A percentile compares a stretch with the other conserved stretches of the same genome.
Evolutionary conservation across 1,284 basidiomycete genomes (phyloP).

Genomic region (Amylostereum chailletii): DNA sequence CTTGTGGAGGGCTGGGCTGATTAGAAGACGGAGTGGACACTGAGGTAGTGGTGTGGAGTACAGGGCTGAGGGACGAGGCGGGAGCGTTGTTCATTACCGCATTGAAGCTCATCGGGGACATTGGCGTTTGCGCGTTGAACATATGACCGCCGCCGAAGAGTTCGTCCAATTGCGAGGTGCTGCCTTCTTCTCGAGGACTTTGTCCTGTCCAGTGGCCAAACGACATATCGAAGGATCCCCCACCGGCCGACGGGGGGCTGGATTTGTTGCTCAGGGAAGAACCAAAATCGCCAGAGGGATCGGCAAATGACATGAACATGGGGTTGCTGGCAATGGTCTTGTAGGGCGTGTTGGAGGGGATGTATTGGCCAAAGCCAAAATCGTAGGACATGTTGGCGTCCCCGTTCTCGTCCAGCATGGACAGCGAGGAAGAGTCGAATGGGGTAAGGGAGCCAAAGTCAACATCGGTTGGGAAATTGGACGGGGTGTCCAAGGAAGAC

Average conservation of each 20-base stretch:
- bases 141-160: slow-evolving; percentile 48
- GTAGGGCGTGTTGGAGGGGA: slow-evolving; percentile 33
- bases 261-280: slow-evolving; percentile 13
- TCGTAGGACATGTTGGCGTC: slow-evolving; percentile 56
- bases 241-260: slow-evolving; percentile 6
- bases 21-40: slow-evolving; percentile 16
- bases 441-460: slow-evolving; percentile 57
- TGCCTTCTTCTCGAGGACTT: slow-evolving; percentile 8
- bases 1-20: slow-evolving; percentile 12
- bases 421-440: slow-evolving; percentile 58
- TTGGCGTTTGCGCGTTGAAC: slow-evolving; percentile 27
- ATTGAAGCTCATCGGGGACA: slow-evolving; percentile 35
- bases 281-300: slow-evolving; percentile 32
- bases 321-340: slow-evolving; percentile 75
- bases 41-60: slow-evolving; percentile 33
- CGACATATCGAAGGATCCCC: slow-evolving; percentile 9
- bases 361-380: slow-evolving; percentile 34
- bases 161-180: slow-evolving; percentile 32
- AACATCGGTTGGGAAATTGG: slow-evolving; percentile 28
- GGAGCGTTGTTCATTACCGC: slow-evolving; percentile 34
- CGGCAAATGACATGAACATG: slow-evolving; percentile 71
- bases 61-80: slow-evolving; percentile 39
- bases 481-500: slow-evolving; percentile 13
- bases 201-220: slow-evolving; percentile 24
- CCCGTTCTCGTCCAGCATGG: slow-evolving; percentile 52